Evolutionary conservation across 2,329 filamentous ascomycete species (phyloP), one percentile per base, ranked within the genome.

Genomic region (Colletotrichum truncatum): DNA sequence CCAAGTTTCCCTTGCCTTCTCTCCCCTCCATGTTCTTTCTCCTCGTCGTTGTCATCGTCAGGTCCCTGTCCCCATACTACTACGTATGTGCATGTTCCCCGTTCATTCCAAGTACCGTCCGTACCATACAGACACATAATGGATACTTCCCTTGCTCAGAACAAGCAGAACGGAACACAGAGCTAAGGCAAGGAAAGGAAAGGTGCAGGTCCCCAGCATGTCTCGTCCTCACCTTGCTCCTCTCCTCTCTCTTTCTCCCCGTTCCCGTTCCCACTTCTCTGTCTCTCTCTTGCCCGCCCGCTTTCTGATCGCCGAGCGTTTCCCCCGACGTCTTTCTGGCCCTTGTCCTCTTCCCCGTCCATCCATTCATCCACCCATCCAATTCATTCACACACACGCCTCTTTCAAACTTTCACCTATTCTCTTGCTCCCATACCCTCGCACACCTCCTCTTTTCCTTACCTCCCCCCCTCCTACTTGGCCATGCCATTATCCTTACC

Each of bases 301-400:
- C 23, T 39, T 49, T 52, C 43, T 61, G 57, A 60, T 60, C 57
- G 48, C 49, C 38, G 57, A 61, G 38, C 38, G 38, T 61, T 60
- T 55, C 57, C 57, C 30, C 48, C 38, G 25, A 41, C 38, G 52
- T 45, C 48, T 46, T 28, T 28, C 34, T 34, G 32, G 49, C 49
- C 38, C 45, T 25, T 56, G 46, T 67, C 43, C 57, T 53, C 28
- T 23, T 45, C 25, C 14, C 36, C 23, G 11, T 34, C 32, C 12
- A 23, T 16, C 25, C n/a, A 26, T 45, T 16, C 12, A 32, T 41
- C 54, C 55, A 26, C 16, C 43, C 14, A 18, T 36, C 54, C 28
- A 30, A 34, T 34, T 30, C 32, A 12, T 25, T 32, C 49, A 10
- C 16, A 25, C 21, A 53, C 34, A 14, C 34, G 39, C 26, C 9